Percentiles rank a stretch among this genome's conserved stretches.
phyloP scores from a whole-genome alignment of 352 stramenopile genomes.

The Peronosclerospora sorghi region DNA sequence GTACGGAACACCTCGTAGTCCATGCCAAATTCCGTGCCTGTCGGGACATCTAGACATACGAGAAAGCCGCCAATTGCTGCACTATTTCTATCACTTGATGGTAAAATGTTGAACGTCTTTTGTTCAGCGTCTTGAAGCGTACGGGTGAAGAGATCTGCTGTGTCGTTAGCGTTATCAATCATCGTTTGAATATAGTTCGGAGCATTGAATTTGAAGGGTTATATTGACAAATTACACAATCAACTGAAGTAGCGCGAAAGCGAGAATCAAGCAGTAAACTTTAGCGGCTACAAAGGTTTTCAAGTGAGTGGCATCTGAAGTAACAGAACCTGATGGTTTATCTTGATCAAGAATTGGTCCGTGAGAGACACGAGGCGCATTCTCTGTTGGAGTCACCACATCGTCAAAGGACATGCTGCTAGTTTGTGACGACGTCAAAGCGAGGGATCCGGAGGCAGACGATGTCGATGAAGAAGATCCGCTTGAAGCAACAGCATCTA shows the following conservation, averaged over 20 bases:
- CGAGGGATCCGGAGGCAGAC: conserved; percentile 3
- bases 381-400: conserved; percentile 1
- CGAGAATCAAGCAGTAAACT: conserved; percentile 8
- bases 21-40: conserved; percentile 69
- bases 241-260: conserved; percentile 5
- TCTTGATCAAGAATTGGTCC: conserved; percentile 10
- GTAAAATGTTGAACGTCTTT: background rate
- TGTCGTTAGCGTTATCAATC: conserved; percentile 8
- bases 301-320: conserved; percentile 3
- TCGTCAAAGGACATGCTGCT: conserved; percentile 10
- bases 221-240: conserved; percentile 9
- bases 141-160: conserved; percentile 32
- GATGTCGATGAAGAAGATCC: conserved; percentile 2
- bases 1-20: conserved; percentile 84
- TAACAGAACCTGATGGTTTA: background rate
- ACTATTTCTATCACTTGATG: background rate
- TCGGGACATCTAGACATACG: conserved; percentile 75
- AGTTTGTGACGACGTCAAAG: conserved; percentile 1
- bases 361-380: conserved; percentile 7
- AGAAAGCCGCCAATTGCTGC: conserved; percentile 46
- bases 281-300: background rate
- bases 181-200: conserved; percentile 9
- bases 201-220: conserved; percentile 1
- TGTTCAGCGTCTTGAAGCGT: conserved; percentile 16
- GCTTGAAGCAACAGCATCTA: conserved; percentile 3